Conservation (phyloP, 2,329 filamentous ascomycete genomes). For the Fusarium protoensiforme region DNA sequence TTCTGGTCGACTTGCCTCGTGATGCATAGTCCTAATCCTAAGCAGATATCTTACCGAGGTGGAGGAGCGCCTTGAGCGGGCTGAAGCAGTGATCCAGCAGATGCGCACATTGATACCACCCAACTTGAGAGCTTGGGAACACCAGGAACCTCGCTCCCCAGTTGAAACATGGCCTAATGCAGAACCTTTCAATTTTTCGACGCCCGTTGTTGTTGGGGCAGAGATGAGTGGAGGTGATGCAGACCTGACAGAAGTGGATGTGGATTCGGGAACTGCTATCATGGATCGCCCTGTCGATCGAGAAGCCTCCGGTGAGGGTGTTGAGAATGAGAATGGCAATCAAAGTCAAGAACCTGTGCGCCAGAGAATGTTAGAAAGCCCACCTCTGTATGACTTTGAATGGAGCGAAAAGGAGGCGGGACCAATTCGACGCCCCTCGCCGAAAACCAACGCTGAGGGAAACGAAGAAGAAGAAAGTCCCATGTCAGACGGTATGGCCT, state of each 20-base stretch:
- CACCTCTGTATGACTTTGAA: conserved; percentile 51
- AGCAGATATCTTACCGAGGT: conserved; percentile 55
- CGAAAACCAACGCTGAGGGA: conserved; percentile 28
- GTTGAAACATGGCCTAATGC: neutral
- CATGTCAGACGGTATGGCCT: conserved; percentile 53
- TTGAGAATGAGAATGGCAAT: neutral
- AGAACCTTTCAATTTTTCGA: conserved; percentile 28
- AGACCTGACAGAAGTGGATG: neutral
- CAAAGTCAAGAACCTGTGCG: conserved; percentile 19
- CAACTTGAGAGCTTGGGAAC: conserved; percentile 37
- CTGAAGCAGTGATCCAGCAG: conserved; percentile 46
- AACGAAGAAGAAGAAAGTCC: conserved; percentile 41
- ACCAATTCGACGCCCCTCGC: conserved; percentile 41
- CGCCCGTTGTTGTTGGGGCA: neutral
- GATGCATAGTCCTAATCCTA: neutral
- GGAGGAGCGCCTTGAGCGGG: conserved; percentile 53
- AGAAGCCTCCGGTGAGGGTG: neutral
- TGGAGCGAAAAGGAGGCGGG: conserved; percentile 49
- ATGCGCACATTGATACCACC: conserved; percentile 44
- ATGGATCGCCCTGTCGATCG: neutral
- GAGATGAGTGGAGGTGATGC: neutral
- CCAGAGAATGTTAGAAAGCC: conserved; percentile 45
- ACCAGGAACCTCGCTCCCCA: neutral
- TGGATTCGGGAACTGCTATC: neutral
- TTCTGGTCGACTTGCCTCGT: neutral